Conservation (phyloP, 2,329 filamentous ascomycete genomes). For the Sclerotinia spermophila region DNA sequence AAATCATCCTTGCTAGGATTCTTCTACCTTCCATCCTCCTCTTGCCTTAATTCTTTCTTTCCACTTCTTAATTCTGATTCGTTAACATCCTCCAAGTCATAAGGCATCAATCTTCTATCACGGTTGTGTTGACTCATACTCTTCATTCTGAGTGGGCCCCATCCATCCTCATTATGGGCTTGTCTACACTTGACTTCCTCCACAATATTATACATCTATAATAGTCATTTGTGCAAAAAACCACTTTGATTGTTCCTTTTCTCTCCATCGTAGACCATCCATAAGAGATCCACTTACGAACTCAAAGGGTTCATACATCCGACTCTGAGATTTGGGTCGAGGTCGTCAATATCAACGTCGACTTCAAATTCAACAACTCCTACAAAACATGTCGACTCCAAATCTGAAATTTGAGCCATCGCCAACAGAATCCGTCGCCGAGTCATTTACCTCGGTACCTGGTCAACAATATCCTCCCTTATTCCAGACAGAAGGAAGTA, state of each 20-base stretch:
- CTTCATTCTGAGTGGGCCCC: neutral
- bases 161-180: constrained; percentile 16
- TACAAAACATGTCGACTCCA: constrained; percentile 26
- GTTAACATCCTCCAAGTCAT: neutral
- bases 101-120: neutral
- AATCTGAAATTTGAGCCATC: constrained; percentile 37
- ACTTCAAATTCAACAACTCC: neutral
- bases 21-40: neutral
- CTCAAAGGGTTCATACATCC: too few relatives aligned
- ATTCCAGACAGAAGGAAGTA: constrained; percentile 30
- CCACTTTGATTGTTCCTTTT: neutral
- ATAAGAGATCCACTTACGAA: neutral
- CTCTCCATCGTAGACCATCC: neutral
- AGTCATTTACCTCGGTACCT: constrained; percentile 38
- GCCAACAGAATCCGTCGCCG: constrained; percentile 34
- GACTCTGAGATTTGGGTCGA: too few relatives aligned
- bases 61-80: neutral
- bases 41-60: neutral
- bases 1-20: neutral
- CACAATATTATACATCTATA: neutral
- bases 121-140: constrained; percentile 11
- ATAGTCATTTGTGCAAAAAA: neutral
- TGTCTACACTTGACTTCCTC: constrained; percentile 13
- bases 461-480: constrained; percentile 35
- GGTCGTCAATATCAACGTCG: neutral